These are phyloP conservation scores for Erodium texanum DNA, from an alignment of 441 rosid species.

Conservation along the genomic window DNA sequence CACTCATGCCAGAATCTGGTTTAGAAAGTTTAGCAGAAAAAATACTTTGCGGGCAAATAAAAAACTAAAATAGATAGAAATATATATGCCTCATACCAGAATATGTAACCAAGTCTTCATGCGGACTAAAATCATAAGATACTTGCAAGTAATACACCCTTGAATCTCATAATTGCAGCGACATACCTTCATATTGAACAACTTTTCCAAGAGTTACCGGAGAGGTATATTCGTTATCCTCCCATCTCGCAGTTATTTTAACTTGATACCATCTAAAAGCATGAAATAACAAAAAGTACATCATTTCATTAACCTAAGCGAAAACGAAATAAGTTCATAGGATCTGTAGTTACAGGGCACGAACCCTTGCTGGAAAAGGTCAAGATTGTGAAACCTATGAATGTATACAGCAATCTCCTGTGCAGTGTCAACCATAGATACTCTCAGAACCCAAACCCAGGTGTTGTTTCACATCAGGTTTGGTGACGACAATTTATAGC, in stretches of 20 bases:
- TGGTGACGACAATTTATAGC: neutral
- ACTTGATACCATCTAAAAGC: conserved; percentile 23
- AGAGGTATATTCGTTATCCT: conserved; percentile 14
- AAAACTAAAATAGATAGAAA: neutral
- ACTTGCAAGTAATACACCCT: neutral
- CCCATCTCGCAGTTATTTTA: conserved; percentile 25
- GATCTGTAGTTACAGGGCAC: neutral
- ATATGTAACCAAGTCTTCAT: neutral
- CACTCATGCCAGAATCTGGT: neutral
- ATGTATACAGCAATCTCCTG: conserved; percentile 27
- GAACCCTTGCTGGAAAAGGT: conserved; percentile 26
- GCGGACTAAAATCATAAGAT: neutral
- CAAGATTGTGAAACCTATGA: conserved; percentile 27
- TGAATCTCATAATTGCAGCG: neutral
- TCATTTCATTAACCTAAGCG: neutral
- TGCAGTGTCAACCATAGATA: conserved; percentile 18
- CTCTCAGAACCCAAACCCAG: neutral
- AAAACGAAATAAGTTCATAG: neutral
- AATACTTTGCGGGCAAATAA: neutral
- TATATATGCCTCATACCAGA: neutral
- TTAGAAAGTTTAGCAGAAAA: too few relatives aligned
- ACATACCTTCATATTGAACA: conserved; percentile 25
- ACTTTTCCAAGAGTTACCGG: conserved; percentile 24
- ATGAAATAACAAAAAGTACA: neutral
- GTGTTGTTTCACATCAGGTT: conserved; percentile 1